Base-by-base conservation (phyloP, 1,284 basidiomycete species). In the Fomitopsis schrenkii region DNA sequence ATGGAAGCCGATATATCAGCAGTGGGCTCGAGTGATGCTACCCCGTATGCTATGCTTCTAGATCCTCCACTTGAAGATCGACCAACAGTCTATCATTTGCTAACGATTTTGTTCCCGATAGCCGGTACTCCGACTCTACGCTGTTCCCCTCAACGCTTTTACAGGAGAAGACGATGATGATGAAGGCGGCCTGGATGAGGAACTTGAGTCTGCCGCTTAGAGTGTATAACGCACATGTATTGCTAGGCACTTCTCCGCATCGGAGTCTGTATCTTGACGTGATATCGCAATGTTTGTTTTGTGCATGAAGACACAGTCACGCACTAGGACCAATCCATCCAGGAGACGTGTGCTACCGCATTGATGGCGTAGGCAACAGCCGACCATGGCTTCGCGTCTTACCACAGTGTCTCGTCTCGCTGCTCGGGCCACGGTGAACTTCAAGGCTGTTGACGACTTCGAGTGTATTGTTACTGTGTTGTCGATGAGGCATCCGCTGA, bases 101-200 rank as follows among this genome's bases (percentile, higher is more conserved):
- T 57, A 33, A 46, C 46, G 46, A 66, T 65, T 30, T 59, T 26
- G 41, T 28, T 42, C 33, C 45, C 66, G 66, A 59, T 66, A 97
- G 95, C 92, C 95, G 61, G 89, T 97, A 69, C 90, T 99, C 74
- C 90, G 95, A 62, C 79, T 99, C 56, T 99, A 98, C 80, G 81
- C 90, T 60, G 94, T 99, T 7, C 97, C 97, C 10, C 79, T 88
- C 71, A 86, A 88, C 64, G 89, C 95, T 40, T 98, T 98, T 73
- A 86, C 85, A 3, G 87, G 74, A 9, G 84, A 84, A 61, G 84
- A 86, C 9, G 84, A 85, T 12, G 83, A 79, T 12, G 76, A 77
- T 10, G 79, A 85, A n/a, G 83, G 75, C 19, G 73, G 60, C 2
- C 80, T 79, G 55, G 84, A 85, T 41, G 81, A 85, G 52, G 82